Evolutionary conservation across 23 red algal genomes (phyloP), one percentile per base, ranked within the genome.

Genomic region (Gracilaria vermiculophylla): DNA sequence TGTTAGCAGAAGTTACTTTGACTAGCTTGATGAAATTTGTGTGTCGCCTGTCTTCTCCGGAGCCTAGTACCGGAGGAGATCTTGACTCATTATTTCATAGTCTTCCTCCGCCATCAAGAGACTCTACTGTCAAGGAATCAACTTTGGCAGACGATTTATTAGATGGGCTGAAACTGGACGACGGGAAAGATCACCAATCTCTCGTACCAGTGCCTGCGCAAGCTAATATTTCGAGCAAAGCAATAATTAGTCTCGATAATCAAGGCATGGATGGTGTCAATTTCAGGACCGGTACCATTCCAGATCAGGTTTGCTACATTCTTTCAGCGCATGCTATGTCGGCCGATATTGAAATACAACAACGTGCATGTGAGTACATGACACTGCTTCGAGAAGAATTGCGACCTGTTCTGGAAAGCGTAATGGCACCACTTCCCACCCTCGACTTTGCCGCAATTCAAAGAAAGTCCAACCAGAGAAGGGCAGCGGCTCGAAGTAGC

Each of bases 351-450:
- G 94, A 97, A 53, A 64, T 76, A 6, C 94, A 97, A 53, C 94
- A 97, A 78, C 89, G 94, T 11, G 94, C 94, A 21, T 90, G 85
- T 86, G 94, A 97, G 56, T 93, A 93, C 60, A 67, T 82, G 44
- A 74, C 56, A 23, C 48, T 97, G 50, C 75, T 94, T n/a, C 62
- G 64, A 9, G 92, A 76, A 54, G 47, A 53, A 41, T 50, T 83
- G 23, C 41, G 45, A 51, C 54, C 77, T 1, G 42, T 76, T 49
- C 58, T 77, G 31, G 33, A 56, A 10, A 50, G 37, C n/a, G 82
- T 71, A 11, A 77, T 97, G 55, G 66, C 89, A 34, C 85, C 62
- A n/a, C 70, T 97, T 60, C 94, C 94, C 34, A 73, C 83, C 57
- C 83, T 97, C 39, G 89, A 97, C 69, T 92, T 81, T 44, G 37